These are phyloP conservation scores for Trichoderma oligosporum DNA, from an alignment of 2,329 filamentous ascomycete genomes.

Conservation along the genomic window DNA sequence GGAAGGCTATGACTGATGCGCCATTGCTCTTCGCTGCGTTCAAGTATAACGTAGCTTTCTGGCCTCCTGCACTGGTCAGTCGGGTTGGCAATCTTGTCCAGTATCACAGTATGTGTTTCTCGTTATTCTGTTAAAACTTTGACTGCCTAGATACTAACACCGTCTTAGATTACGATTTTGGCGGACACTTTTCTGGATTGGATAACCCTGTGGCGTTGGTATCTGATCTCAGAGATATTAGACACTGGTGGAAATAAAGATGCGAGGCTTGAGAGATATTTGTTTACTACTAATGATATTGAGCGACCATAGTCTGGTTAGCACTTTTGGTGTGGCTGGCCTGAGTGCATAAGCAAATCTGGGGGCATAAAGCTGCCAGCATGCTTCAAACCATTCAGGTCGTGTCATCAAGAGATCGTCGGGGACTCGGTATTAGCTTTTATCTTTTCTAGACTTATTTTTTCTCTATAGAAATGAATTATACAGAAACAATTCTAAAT, in stretches of 20 bases:
- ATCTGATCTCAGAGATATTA: constrained; percentile 16
- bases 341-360: too few relatives aligned
- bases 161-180: constrained; percentile 15
- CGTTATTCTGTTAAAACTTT: background rate
- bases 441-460: too few relatives aligned
- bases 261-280: too few relatives aligned
- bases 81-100: constrained; percentile 23
- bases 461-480: too few relatives aligned
- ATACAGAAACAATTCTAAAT: too few relatives aligned
- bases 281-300: too few relatives aligned
- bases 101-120: constrained; percentile 16
- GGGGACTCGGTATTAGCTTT: too few relatives aligned
- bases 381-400: too few relatives aligned
- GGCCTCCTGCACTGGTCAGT: constrained; percentile 17
- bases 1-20: constrained; percentile 21
- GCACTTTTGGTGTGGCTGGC: too few relatives aligned
- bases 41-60: constrained; percentile 24
- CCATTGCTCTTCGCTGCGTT: constrained; percentile 23
- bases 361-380: too few relatives aligned
- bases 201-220: constrained; percentile 19
- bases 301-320: too few relatives aligned
- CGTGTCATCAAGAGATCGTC: too few relatives aligned
- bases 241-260: constrained; percentile 11
- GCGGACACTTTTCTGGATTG: constrained; percentile 19
- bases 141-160: background rate